phyloP scores from a whole-genome alignment of 176 grass and related monocot genomes.

The Carex parvula region DNA sequence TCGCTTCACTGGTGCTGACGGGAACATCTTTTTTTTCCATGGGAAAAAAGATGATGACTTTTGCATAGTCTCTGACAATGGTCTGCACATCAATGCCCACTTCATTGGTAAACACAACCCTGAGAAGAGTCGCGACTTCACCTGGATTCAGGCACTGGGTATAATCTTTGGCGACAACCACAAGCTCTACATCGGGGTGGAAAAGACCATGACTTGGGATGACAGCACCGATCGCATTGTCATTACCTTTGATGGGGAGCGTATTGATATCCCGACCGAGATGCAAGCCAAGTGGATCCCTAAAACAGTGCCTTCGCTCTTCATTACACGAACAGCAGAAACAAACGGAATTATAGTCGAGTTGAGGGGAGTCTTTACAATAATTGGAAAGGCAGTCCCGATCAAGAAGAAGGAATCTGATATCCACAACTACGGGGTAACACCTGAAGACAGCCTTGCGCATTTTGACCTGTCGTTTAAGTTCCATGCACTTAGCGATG shows the following conservation, averaged over 20 bases:
- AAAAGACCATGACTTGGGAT: conserved; percentile 16
- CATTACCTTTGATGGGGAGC: conserved; percentile 42
- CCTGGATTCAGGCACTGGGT: conserved; percentile 58
- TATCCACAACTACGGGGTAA: conserved; percentile 47
- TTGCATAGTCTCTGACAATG: conserved; percentile 45
- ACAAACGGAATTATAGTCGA: conserved; percentile 25
- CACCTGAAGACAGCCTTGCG: conserved; percentile 29
- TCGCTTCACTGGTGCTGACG: conserved; percentile 55
- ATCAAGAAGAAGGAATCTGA: conserved; percentile 45
- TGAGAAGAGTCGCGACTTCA: conserved; percentile 42
- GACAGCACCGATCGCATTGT: conserved; percentile 34
- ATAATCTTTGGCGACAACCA: conserved; percentile 40
- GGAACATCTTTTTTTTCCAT: conserved; percentile 71
- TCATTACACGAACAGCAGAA: conserved; percentile 21
- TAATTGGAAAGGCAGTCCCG: conserved; percentile 40
- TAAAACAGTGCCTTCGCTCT: neutral
- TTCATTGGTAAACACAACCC: conserved; percentile 56
- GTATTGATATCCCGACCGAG: conserved; percentile 15
- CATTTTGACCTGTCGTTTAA: conserved; percentile 39
- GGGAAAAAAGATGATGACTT: conserved; percentile 51
- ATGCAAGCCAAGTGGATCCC: conserved; percentile 6
- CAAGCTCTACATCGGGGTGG: conserved; percentile 36
- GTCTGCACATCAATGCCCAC: conserved; percentile 33
- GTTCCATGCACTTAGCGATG: conserved; percentile 31
- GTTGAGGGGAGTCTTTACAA: conserved; percentile 22